Evolutionary conservation across 1,284 basidiomycete genomes (phyloP).

Genomic region (Pseudozyma hubeiensis): DNA sequence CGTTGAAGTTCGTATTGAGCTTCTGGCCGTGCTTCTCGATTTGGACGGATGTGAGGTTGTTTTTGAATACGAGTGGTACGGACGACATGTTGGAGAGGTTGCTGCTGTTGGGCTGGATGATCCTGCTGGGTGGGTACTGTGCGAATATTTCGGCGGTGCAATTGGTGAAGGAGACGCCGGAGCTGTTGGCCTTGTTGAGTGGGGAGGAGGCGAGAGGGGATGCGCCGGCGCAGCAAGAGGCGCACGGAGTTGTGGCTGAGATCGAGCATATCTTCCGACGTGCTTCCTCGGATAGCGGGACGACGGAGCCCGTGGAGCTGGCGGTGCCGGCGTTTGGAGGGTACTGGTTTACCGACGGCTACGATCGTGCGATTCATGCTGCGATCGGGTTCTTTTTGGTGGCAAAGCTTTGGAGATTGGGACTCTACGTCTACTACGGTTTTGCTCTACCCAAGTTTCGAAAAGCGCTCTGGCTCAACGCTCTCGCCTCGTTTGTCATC

Average conservation of each 20-base stretch:
- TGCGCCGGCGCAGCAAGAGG: slow-evolving; percentile 14
- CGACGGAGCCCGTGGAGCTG: slow-evolving; percentile 6
- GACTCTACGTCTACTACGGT: slow-evolving; percentile 60
- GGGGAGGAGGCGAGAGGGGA: slow-evolving; percentile 15
- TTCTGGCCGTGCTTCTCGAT: slow-evolving; percentile 65
- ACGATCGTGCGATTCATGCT: slow-evolving; percentile 42
- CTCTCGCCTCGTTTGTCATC: slow-evolving; percentile 41
- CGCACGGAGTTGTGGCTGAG: slow-evolving; percentile 14
- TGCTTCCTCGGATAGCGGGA: background rate
- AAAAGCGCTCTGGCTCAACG: slow-evolving; percentile 58
- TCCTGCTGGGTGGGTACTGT: slow-evolving; percentile 64
- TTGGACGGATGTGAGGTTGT: slow-evolving; percentile 63
- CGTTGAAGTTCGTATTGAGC: slow-evolving; percentile 64
- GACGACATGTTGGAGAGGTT: slow-evolving; percentile 66
- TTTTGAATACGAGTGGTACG: slow-evolving; percentile 64
- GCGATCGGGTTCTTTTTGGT: slow-evolving; percentile 64
- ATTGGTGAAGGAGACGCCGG: slow-evolving; percentile 38
- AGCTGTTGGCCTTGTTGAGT: slow-evolving; percentile 23
- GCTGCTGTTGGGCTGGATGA: slow-evolving; percentile 64
- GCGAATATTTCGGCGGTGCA: slow-evolving; percentile 60
- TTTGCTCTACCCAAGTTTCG: slow-evolving; percentile 61
- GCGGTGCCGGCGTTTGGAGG: slow-evolving; percentile 29
- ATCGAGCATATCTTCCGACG: slow-evolving; percentile 28
- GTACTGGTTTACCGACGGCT: slow-evolving; percentile 60
- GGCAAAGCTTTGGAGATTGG: slow-evolving; percentile 53